Evolutionary conservation across 495 filamentous ascomycete species (phyloP).

Genomic region (Xylaria castorea): DNA sequence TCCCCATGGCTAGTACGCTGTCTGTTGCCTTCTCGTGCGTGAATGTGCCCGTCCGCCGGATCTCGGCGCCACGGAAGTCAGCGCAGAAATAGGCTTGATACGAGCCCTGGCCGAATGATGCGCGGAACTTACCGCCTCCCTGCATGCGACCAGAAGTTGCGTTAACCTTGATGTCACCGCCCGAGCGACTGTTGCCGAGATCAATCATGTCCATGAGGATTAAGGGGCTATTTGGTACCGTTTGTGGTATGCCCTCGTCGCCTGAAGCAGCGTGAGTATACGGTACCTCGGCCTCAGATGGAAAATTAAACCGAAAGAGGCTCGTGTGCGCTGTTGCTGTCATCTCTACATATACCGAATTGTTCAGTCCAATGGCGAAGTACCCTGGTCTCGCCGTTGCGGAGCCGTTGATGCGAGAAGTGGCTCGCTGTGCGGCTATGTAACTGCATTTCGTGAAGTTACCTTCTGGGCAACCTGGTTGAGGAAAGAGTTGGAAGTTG

Average conservation of each 20-base stretch:
- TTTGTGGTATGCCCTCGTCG: background rate
- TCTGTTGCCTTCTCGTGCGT: constrained; percentile 50
- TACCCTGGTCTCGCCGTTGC: constrained; percentile 70
- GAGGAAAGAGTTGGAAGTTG: constrained; percentile 77
- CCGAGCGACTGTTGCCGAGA: constrained; percentile 63
- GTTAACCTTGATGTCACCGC: constrained; percentile 63
- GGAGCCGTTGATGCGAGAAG: constrained; percentile 56
- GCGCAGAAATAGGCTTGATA: constrained; percentile 69
- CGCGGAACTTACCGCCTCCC: constrained; percentile 67
- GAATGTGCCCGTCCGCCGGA: constrained; percentile 65
- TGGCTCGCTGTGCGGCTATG: constrained; percentile 55
- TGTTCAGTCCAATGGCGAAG: constrained; percentile 67
- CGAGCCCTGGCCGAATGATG: constrained; percentile 71
- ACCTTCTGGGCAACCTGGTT: constrained; percentile 69
- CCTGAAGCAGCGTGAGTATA: background rate
- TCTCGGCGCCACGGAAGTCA: constrained; percentile 68
- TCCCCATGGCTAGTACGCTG: constrained; percentile 55
- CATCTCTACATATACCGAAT: constrained; percentile 73
- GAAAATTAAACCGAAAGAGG: constrained; percentile 73
- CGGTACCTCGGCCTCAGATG: constrained; percentile 38
- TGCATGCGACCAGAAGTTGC: constrained; percentile 61
- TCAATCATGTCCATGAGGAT: constrained; percentile 71
- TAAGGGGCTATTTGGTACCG: constrained; percentile 61
- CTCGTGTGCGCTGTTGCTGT: constrained; percentile 69
- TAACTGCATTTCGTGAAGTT: constrained; percentile 67